Evolutionary conservation across 106 monocot species (phyloP), one percentile per base, ranked within the genome.

Genomic region (Dactylorhiza incarnata): DNA sequence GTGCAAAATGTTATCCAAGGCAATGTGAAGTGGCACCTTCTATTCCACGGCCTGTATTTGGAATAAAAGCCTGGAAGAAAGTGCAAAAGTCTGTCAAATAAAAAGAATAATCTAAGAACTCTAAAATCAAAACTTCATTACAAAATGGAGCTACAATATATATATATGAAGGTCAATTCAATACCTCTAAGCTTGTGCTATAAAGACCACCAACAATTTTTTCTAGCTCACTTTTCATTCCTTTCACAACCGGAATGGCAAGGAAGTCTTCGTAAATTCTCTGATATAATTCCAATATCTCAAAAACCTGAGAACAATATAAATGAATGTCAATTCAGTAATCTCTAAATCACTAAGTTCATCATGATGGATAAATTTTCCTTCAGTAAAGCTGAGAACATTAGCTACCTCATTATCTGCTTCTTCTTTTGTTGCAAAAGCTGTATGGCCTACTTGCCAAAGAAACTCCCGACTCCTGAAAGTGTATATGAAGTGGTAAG

Each of bases 11-110:
- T 87, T 95, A 92, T 17, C 95, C 95, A 81, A 95, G 92, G 75
- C 95, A 95, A 82, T 95, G 95, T 17, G 95, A 95, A 13, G 95
- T 95, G 25, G 95, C 92, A 77, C 95, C 92, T 87, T 95, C 90
- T 79, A 95, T 77, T 45, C 95, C 95, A 79, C 95, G 92, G 62
- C 95, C 95, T 5, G 92, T 92, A 53, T 61, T 29, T 29, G 29
- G 29, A 29, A 29, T 29, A 29, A 29, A 29, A 29, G 29, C 29
- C 29, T 29, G 0, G 51, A 0, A 52, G 3, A 14, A 10, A 52
- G 51, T 14, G 14, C 51, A 52, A 1, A 52, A 50, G 11, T 22
- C n/a, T 61, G n/a, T n/a, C n/a, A n/a, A 5, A 50, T 6, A 50
- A 11, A 50, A 6, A 50, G 11, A 50, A 11, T 50, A 50, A 50